Percentiles rank a stretch among this genome's conserved stretches.
Conservation (phyloP, 164 flowering plant species). For the Malania oleifera region DNA sequence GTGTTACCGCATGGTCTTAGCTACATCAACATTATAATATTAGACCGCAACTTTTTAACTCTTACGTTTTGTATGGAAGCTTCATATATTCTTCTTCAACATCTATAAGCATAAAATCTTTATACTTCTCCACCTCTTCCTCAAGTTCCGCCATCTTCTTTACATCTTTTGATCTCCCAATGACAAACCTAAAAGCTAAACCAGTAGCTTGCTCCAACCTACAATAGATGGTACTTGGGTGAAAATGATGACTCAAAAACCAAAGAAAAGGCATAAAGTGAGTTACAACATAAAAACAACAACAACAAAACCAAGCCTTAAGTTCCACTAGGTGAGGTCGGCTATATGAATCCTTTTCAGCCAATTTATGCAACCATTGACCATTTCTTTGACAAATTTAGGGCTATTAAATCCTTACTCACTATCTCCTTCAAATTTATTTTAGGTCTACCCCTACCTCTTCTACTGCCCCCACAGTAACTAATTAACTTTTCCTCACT, state of each 20-base stretch:
- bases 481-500: too few relatives aligned
- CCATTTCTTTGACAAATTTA: too few relatives aligned
- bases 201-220: slow-evolving; percentile 73
- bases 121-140: slow-evolving; percentile 54
- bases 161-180: slow-evolving; percentile 46
- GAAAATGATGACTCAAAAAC: neutral
- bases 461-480: too few relatives aligned
- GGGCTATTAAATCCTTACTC: too few relatives aligned
- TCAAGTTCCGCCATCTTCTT: slow-evolving; percentile 42
- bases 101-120: slow-evolving; percentile 62
- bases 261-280: neutral
- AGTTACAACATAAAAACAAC: too few relatives aligned
- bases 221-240: slow-evolving; percentile 7
- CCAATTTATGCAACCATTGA: too few relatives aligned
- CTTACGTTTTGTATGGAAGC: slow-evolving; percentile 62
- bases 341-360: too few relatives aligned
- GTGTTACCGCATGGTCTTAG: neutral
- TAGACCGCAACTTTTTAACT: neutral
- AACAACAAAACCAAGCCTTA: too few relatives aligned
- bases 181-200: slow-evolving; percentile 58
- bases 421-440: too few relatives aligned
- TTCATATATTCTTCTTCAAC: slow-evolving; percentile 45
- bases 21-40: neutral
- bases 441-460: too few relatives aligned
- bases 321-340: too few relatives aligned